Evolutionary conservation across 176 grass and related monocot genomes (phyloP).

Genomic region (Thinopyrum elongatum): DNA sequence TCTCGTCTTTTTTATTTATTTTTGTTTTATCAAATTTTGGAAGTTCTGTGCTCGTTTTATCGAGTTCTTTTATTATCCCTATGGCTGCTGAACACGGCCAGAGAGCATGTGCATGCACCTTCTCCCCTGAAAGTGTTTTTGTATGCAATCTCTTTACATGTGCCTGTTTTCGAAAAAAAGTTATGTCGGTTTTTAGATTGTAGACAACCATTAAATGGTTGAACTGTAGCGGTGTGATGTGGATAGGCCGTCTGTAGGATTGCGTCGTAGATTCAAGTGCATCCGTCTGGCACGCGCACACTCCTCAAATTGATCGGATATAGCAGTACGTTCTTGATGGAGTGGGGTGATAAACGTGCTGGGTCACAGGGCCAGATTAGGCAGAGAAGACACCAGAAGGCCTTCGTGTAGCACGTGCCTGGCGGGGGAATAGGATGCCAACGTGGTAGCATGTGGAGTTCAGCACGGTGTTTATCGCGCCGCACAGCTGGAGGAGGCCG

Average conservation of each 20-base stretch:
- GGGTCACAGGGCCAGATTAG: not conserved
- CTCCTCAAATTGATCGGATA: not conserved
- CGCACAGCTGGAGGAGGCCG: slow-evolving; percentile 7
- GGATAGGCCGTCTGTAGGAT: not conserved
- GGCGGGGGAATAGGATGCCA: not conserved
- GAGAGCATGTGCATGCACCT: no score
- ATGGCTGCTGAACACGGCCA: no score
- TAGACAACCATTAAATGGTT: not conserved
- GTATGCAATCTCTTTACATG: no score
- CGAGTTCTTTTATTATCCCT: not conserved
- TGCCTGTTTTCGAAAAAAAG: no score
- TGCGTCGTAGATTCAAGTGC: no score
- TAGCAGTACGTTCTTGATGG: not conserved
- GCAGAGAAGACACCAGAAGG: not conserved
- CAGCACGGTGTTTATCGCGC: not conserved
- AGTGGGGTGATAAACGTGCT: not conserved
- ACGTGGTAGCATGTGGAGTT: not conserved
- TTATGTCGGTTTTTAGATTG: no score
- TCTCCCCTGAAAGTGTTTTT: no score
- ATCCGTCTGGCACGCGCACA: no score
- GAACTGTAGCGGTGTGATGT: not conserved
- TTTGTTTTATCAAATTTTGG: no score
- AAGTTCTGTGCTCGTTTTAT: no score
- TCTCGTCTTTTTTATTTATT: not conserved
- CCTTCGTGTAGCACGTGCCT: not conserved